Evolutionary conservation across 306 rosid genomes (phyloP), one percentile per base, ranked within the genome.

Genomic region (Alnus glutinosa): DNA sequence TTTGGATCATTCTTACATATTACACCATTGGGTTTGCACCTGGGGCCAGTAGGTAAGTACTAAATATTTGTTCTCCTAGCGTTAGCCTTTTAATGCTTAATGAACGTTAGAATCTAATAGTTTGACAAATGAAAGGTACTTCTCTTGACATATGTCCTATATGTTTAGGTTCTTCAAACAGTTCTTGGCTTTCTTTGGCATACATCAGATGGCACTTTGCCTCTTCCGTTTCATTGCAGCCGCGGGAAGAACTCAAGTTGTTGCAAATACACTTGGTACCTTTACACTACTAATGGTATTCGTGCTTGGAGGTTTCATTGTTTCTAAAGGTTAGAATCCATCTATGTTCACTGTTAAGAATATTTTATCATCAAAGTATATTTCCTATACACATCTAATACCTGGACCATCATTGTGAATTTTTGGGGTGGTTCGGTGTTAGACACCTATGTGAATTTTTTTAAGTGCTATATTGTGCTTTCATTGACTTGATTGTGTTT

Each of bases 1-100:
- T 94, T 73, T 94, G 97, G 98, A 69, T 88, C 73, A 30, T 77
- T 74, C 79, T 94, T n/a, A 94, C 97, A 13, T 94, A 92, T 78
- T 94, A 89, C 76, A 83, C 96, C 36, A 80, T 94, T 71, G 98
- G 98, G 23, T 94, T 89, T 79, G 97, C 98, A 75, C 98, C 97
- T 70, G 47, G 92, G 7, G 85, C 92, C 70, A 80, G 75, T 80
- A 89, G 98, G 98, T 94, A 82, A 49, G 13, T 13, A 67, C 50
- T 67, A 67, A 7, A 37, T 3, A 15, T 67, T 1, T 67, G 49
- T 39, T 67, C 71, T 39, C 28, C 19, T 8, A 18, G 50, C 18
- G 5, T 18, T 3, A 39, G 30, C 44, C 7, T 18, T 39, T 18
- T 67, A 11, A 18, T 67, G 49, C 32, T 37, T 67, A 32, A 39